phyloP scores from a whole-genome alignment of 768 basidiomycete species.

The Tulasnella sp. region DNA sequence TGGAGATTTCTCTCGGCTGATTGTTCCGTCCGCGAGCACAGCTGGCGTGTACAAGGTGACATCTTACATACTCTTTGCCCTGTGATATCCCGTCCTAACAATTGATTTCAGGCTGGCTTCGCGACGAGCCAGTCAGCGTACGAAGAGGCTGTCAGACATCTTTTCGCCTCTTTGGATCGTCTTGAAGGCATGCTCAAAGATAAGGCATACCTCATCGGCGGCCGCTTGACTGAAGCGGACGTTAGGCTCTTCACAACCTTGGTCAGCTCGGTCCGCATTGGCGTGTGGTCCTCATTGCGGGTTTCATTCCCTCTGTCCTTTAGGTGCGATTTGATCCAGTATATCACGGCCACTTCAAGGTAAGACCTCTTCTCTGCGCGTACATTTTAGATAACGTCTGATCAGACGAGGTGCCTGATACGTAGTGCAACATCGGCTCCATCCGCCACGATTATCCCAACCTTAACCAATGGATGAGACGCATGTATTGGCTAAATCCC shows the following conservation, averaged over 20 bases:
- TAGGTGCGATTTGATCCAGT: constrained; percentile 85
- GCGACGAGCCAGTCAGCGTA: constrained; percentile 77
- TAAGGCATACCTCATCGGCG: constrained; percentile 80
- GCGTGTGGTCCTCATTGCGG: not conserved
- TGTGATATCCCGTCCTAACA: not conserved
- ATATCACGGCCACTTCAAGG: constrained; percentile 86
- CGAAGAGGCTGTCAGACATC: constrained; percentile 57
- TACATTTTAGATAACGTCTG: not conserved
- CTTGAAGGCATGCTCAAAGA: constrained; percentile 69
- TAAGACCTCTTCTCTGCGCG: not conserved
- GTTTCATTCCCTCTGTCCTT: not conserved
- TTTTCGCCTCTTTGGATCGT: constrained; percentile 75
- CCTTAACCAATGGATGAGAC: constrained; percentile 78
- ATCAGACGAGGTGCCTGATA: not conserved
- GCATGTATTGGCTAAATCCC: constrained; percentile 82
- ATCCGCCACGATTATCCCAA: constrained; percentile 84
- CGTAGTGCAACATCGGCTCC: constrained; percentile 64
- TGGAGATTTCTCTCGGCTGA: not conserved
- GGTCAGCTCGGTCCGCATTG: constrained; percentile 40
- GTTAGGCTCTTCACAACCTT: constrained; percentile 89
- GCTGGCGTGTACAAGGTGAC: constrained; percentile 73
- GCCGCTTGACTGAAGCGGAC: constrained; percentile 74
- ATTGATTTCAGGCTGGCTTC: constrained; percentile 52
- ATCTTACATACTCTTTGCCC: too few relatives aligned
- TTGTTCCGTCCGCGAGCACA: constrained; percentile 26